phyloP scores from a whole-genome alignment of 192 early-diverging fungal genomes.

The Coemansia sp. region DNA sequence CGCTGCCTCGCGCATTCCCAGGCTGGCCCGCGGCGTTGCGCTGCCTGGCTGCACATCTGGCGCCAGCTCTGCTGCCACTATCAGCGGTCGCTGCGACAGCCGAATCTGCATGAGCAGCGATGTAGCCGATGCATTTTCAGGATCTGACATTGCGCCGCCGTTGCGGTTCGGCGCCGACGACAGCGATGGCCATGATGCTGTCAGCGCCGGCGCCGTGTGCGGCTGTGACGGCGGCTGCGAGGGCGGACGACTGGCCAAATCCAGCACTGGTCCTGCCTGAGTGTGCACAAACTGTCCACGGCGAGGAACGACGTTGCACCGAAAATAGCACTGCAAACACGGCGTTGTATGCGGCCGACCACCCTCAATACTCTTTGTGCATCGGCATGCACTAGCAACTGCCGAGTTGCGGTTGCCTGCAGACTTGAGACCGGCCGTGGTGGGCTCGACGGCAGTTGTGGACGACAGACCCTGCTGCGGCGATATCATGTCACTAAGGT shows the following conservation, averaged over 20 bases:
- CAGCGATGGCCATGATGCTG: constrained; percentile 14
- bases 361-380: background rate
- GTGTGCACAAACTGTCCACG: constrained; percentile 49
- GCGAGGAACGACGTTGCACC: constrained; percentile 13
- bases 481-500: constrained; percentile 16
- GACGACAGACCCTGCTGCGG: constrained; percentile 1
- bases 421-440: background rate
- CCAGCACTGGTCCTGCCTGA: constrained; percentile 39
- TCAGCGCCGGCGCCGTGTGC: constrained; percentile 9
- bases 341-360: constrained; percentile 6
- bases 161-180: constrained; percentile 4
- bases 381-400: constrained; percentile 2
- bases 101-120: constrained; percentile 36
- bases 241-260: constrained; percentile 15
- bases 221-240: constrained; percentile 8
- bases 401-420: background rate
- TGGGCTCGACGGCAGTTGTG: background rate
- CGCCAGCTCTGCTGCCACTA: constrained; percentile 3
- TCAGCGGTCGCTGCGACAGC: constrained; percentile 19
- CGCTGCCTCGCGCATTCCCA: constrained; percentile 3
- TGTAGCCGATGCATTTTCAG: constrained; percentile 6
- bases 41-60: background rate
- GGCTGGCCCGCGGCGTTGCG: background rate
- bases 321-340: constrained; percentile 28
- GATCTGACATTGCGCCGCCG: constrained; percentile 21